Base-by-base conservation (phyloP, 78 protist species). In the Planoprotostelium fungivorum region DNA sequence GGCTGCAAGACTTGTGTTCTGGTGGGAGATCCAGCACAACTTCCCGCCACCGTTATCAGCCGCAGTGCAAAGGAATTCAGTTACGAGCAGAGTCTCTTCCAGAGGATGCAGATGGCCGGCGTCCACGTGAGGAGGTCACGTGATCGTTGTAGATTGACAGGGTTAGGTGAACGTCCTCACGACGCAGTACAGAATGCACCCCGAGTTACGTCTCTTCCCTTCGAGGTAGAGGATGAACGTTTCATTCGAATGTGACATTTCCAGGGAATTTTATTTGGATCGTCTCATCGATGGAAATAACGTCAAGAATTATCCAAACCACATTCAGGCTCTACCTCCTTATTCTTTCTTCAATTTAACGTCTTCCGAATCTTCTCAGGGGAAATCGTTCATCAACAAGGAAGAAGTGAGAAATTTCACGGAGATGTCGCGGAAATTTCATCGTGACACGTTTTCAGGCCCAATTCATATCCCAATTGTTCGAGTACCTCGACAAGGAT, bases 101-200 rank as follows among this genome's bases (percentile, higher is more conserved):
- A 89, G 89, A 85, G 96, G 35, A 87, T 51, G 73, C 16, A 51
- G 73, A 51, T 51, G 31, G 73, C 73, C 73, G 5, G 5, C 31
- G 16, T 25, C 16, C 16, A 51, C 73, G 73, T 51, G 16, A 25
- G 5, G 73, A 25, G 5, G 5, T 51, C 16, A 16, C 73, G 16
- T 51, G 31, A 5, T 51, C 73, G 73, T 51, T 51, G 73, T 51
- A 51, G 73, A 51, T 16, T 25, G 73, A 5, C 73, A 51, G 16
- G 5, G 5, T 51, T 16, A 51, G 73, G 73, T 51, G 31, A 16
- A 63, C 38, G 31, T 92, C 23, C 94, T 96, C 38, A 88, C 92
- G 28, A 86, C 73, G 73, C 98, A 96, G 88, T 95, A 96, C 93
- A 96, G 98, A 73, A 97, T 97, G 98, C 95, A 93, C 89, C 97